phyloP scores from a whole-genome alignment of 2,329 filamentous ascomycete genomes.

The Lithohypha guttulata region DNA sequence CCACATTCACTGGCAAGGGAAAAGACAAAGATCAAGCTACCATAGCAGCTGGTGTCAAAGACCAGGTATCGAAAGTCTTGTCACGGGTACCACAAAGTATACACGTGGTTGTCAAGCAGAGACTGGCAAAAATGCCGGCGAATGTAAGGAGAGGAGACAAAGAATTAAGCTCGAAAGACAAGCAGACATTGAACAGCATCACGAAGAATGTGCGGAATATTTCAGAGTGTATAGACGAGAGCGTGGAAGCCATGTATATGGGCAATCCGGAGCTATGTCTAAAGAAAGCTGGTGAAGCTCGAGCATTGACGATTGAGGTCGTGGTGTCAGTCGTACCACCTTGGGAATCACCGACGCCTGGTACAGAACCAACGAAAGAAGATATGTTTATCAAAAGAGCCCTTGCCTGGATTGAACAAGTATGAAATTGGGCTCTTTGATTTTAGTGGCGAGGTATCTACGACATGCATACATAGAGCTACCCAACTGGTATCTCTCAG shows the following conservation, averaged over 20 bases:
- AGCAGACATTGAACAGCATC: slow-evolving; percentile 27
- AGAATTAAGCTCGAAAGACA: not conserved
- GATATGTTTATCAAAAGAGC: slow-evolving; percentile 26
- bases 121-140: slow-evolving; percentile 27
- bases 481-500: no score
- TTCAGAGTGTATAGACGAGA: slow-evolving; percentile 35
- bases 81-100: slow-evolving; percentile 35
- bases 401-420: slow-evolving; percentile 23
- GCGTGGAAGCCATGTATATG: slow-evolving; percentile 37
- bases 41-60: slow-evolving; percentile 31
- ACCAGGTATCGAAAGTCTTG: slow-evolving; percentile 31
- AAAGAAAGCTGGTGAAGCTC: slow-evolving; percentile 20
- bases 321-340: slow-evolving; percentile 15
- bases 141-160: not conserved
- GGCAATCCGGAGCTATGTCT: slow-evolving; percentile 25
- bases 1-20: not conserved
- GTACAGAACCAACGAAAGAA: slow-evolving; percentile 19
- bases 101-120: slow-evolving; percentile 32
- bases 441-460: no score
- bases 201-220: slow-evolving; percentile 27
- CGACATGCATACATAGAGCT: no score
- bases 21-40: slow-evolving; percentile 23
- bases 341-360: slow-evolving; percentile 3
- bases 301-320: slow-evolving; percentile 19
- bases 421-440: no score